Evolutionary conservation across 306 rosid genomes (phyloP).

Genomic region (Rosa multiflora): DNA sequence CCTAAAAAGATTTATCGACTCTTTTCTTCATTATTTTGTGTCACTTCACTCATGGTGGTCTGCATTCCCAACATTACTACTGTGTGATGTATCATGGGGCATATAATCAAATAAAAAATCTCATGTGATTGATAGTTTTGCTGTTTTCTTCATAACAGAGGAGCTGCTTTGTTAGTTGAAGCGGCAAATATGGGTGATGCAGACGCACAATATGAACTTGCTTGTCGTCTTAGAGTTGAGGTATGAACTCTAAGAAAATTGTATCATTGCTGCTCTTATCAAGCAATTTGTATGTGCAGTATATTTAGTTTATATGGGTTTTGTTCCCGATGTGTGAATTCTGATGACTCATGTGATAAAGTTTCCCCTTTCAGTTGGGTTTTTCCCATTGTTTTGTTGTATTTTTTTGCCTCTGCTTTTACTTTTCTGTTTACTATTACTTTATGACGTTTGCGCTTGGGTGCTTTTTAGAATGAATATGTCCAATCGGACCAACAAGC

Average conservation of each 20-base stretch:
- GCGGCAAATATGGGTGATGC: slow-evolving; percentile 93
- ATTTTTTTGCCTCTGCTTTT: neutral
- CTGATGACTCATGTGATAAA: neutral
- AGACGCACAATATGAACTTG: slow-evolving; percentile 86
- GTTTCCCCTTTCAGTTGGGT: too few relatives aligned
- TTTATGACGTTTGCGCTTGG: neutral
- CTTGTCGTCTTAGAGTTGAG: slow-evolving; percentile 82
- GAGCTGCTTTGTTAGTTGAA: slow-evolving; percentile 84
- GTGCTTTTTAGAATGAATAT: slow-evolving; percentile 57
- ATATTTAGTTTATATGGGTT: neutral
- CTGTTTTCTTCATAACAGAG: slow-evolving; percentile 45
- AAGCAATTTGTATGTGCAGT: neutral
- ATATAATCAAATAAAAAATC: neutral
- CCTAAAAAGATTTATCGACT: neutral
- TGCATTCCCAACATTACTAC: slow-evolving; percentile 7
- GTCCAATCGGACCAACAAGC: slow-evolving; percentile 91
- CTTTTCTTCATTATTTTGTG: neutral
- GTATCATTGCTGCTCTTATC: neutral
- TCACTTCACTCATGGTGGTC: slow-evolving; percentile 14
- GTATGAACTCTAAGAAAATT: slow-evolving; percentile 23
- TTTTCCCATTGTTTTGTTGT: neutral
- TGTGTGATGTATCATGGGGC: neutral
- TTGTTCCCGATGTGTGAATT: neutral
- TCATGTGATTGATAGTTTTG: neutral
- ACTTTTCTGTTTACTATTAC: neutral